phyloP scores from a whole-genome alignment of 2,329 filamentous ascomycete genomes.

The Didymella pinodella region DNA sequence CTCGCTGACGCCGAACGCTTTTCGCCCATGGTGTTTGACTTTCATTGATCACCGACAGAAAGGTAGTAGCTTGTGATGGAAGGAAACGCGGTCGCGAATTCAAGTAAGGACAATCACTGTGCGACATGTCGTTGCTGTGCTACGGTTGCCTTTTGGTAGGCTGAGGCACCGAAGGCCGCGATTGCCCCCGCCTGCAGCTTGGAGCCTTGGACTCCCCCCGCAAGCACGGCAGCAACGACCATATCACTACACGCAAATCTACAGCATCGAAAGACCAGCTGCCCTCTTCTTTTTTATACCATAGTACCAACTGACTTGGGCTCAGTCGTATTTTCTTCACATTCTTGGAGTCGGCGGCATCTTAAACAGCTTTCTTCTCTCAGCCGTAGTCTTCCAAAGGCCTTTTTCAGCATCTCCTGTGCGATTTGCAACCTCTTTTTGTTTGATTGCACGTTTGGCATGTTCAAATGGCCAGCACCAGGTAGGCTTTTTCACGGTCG shows the following conservation, averaged over 20 bases:
- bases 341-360: not conserved
- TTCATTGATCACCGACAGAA: not conserved
- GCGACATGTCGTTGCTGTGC: conserved; percentile 12
- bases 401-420: not conserved
- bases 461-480: conserved; percentile 1
- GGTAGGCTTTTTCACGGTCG: not conserved
- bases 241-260: not conserved
- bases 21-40: not conserved
- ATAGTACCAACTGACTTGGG: not conserved
- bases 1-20: conserved; percentile 11
- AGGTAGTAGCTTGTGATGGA: not conserved
- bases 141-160: conserved; percentile 2
- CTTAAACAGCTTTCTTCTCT: conserved; percentile 2
- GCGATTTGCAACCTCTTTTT: too few relatives aligned
- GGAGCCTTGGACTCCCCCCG: too few relatives aligned
- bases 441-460: not conserved
- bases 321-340: not conserved
- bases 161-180: not conserved
- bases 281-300: not conserved
- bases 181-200: not conserved
- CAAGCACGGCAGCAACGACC: not conserved
- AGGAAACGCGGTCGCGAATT: not conserved
- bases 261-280: not conserved
- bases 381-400: not conserved
- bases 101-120: conserved; percentile 7